Evolutionary conservation across 257 asterid genomes (phyloP).

Genomic region (Penstemon davidsonii): DNA sequence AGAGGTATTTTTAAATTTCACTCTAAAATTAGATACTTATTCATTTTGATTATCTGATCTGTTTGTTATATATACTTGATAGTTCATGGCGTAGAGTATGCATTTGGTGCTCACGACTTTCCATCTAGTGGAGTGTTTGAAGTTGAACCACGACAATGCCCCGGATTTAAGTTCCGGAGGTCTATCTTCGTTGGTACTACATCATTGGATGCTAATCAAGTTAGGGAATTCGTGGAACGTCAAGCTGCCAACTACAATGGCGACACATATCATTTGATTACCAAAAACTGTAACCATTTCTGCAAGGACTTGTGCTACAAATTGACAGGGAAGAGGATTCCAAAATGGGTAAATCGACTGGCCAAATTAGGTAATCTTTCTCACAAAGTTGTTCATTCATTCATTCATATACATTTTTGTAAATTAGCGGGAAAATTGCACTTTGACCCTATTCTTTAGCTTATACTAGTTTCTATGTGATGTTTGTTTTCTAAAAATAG

Average conservation of each 20-base stretch:
- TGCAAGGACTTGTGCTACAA: constrained; percentile 74
- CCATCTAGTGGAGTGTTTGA: constrained; percentile 81
- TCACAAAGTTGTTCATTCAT: background rate
- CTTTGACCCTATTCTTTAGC: no score
- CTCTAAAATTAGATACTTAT: background rate
- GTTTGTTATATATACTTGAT: constrained; percentile 15
- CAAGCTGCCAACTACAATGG: constrained; percentile 75
- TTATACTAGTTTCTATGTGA: background rate
- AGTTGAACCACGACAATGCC: constrained; percentile 84
- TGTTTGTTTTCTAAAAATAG: constrained; percentile 28
- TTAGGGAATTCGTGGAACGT: constrained; percentile 69
- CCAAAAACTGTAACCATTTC: constrained; percentile 80
- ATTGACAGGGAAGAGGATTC: constrained; percentile 70
- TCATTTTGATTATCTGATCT: constrained; percentile 12
- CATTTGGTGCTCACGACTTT: constrained; percentile 82
- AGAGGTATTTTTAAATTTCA: background rate
- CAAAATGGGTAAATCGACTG: constrained; percentile 81
- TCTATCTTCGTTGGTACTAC: constrained; percentile 71
- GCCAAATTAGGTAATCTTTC: constrained; percentile 66
- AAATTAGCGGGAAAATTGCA: background rate
- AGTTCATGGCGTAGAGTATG: constrained; percentile 86
- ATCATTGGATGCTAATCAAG: constrained; percentile 51
- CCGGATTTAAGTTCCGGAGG: constrained; percentile 74
- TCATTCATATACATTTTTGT: background rate
- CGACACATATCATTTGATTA: constrained; percentile 77